Percentiles rank a stretch among this genome's conserved stretches.
Conservation (phyloP, 345 rosid species). For the Salix udensis region DNA sequence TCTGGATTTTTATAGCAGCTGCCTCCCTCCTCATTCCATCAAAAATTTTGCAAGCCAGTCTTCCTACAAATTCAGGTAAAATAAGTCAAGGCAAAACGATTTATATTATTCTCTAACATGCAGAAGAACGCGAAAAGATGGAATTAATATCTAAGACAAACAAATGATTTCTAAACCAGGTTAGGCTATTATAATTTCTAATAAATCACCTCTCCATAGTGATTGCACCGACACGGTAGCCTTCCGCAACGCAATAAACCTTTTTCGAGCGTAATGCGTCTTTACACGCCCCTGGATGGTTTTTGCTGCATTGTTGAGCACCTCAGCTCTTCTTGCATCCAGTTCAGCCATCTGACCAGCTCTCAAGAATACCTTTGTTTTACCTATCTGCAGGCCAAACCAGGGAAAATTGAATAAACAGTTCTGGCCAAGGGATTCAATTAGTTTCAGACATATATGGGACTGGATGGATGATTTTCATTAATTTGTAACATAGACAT, state of each 20-base stretch:
- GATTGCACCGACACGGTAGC: conserved; percentile 60
- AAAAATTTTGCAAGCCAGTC: conserved; percentile 54
- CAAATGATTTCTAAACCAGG: not conserved
- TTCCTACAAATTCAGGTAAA: conserved; percentile 38
- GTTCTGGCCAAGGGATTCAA: not conserved
- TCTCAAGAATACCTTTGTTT: conserved; percentile 89
- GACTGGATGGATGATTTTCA: not conserved
- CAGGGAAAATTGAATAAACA: conserved; percentile 10
- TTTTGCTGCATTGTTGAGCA: conserved; percentile 78
- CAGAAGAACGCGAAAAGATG: not conserved
- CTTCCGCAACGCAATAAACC: conserved; percentile 61
- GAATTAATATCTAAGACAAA: not conserved
- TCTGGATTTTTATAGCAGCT: conserved; percentile 70
- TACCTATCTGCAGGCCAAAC: conserved; percentile 67
- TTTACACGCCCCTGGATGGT: conserved; percentile 67
- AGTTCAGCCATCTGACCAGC: conserved; percentile 99
- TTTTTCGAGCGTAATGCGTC: conserved; percentile 65
- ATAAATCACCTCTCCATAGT: conserved; percentile 59
- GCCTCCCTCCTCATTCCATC: conserved; percentile 48
- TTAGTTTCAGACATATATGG: not conserved
- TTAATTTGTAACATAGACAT: not conserved
- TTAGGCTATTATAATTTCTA: not conserved
- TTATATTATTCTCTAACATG: not conserved
- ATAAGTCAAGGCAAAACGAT: not conserved
- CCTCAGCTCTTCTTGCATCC: conserved; percentile 78